Evolutionary conservation across 192 early-diverging fungal species (phyloP), one percentile per base, ranked within the genome.

Genomic region (Phycomyces blakesleeanus): DNA sequence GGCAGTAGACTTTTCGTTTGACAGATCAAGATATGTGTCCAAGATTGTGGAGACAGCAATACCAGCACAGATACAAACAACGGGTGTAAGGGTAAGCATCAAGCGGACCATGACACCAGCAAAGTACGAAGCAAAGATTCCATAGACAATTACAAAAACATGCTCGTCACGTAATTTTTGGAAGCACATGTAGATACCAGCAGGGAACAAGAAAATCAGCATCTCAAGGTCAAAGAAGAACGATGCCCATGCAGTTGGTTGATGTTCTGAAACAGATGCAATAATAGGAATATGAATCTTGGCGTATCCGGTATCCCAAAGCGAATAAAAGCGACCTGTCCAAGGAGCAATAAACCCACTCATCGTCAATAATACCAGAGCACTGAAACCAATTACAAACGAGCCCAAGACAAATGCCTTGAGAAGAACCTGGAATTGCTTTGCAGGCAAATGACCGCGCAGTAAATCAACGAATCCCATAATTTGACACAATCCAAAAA

Each of bases 261-360:
- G 98, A 79, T 99, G 98, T 76, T 99, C 98, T 6, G 97, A 98
- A 34, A 99, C 98, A 20, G 98, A 99, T 0, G 98, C 98, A 72
- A 99, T 99, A 67, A 99, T 98, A 0, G 98, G 98, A 76, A 99
- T 99, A 69, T 98, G 87, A 56, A 91, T 94, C 81, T 98, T 98
- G 56, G 98, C 98, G 66, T 99, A 99, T n/a, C 92, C 93, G 9
- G 98, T 99, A 77, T 99, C 98, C 88, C 93, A 99, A 21, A 99
- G 88, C 21, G 98, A 99, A 78, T 99, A 99, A 79, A 97, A 99
- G 22, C 98, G 91, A 3, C 98, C 98, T 12, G 96, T 98, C 85
- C 90, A 99, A 16, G 98, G 98, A 15, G 96, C 95, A 81, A 99
- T 92, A 27, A 89, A 86, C 10, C 96, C 95, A 26, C 78, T 71